Conservation (phyloP, 2,329 filamentous ascomycete species). For the Colletotrichum trifolii region DNA sequence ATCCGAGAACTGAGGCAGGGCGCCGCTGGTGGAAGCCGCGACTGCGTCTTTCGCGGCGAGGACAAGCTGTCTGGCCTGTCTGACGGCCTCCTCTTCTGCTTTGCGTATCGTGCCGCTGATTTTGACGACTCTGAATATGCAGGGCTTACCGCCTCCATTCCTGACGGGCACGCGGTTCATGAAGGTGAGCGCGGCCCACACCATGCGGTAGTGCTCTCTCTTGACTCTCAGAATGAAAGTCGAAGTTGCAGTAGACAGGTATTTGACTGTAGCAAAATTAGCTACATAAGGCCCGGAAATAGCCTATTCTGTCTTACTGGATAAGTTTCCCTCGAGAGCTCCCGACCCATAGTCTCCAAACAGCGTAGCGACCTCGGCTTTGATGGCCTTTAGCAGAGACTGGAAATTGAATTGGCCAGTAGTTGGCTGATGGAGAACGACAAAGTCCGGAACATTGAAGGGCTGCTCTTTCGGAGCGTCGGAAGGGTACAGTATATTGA, state of each 20-base stretch:
- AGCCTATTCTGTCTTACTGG: constrained; percentile 59
- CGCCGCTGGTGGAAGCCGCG: constrained; percentile 10
- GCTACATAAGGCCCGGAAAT: neutral
- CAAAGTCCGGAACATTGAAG: constrained; percentile 63
- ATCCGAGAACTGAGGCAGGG: constrained; percentile 21
- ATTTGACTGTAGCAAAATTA: constrained; percentile 75
- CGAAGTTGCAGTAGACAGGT: constrained; percentile 89
- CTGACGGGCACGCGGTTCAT: constrained; percentile 75
- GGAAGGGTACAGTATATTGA: constrained; percentile 89
- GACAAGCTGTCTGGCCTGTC: constrained; percentile 78
- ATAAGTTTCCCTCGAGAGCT: constrained; percentile 74
- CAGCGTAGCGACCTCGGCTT: constrained; percentile 74
- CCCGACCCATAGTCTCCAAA: constrained; percentile 93
- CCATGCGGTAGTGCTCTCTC: constrained; percentile 83
- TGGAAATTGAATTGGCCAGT: constrained; percentile 75
- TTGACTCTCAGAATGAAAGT: constrained; percentile 91
- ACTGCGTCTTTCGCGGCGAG: constrained; percentile 66
- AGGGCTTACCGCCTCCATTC: constrained; percentile 64
- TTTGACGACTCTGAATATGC: constrained; percentile 85
- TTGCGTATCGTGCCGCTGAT: constrained; percentile 95
- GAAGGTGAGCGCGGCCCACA: constrained; percentile 90
- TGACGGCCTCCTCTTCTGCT: constrained; percentile 88
- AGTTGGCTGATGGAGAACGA: constrained; percentile 84
- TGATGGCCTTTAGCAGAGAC: constrained; percentile 75
- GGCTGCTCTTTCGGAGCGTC: constrained; percentile 51